Evolutionary conservation across 495 filamentous ascomycete genomes (phyloP), one percentile per base, ranked within the genome.

Genomic region (Polyplosphaeria fusca): DNA sequence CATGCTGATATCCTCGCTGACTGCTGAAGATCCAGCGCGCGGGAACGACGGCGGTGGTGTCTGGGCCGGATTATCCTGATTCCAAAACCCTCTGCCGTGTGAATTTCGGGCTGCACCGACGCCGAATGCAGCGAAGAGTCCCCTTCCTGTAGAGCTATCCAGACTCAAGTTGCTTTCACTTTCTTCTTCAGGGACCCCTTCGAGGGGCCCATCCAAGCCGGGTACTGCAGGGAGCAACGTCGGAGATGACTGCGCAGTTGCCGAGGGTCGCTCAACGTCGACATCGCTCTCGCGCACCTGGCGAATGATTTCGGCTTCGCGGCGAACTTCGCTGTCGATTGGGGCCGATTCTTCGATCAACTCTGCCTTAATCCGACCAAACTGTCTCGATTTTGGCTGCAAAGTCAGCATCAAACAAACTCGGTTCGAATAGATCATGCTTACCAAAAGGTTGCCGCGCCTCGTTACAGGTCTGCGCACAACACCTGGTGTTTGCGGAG

Each of bases 261-360:
- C 73, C 0, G 79, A 74, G 1, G 73, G 76, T 49, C 73, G 67
- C 12, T 78, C 73, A 18, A 69, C 55, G 37, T 73, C 72, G 14
- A 74, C 69, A 51, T 85, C 79, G 50, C 79, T 82, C 70, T 96
- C 92, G 16, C 88, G 87, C 27, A 96, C 91, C 70, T 96, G 94
- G 1, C 87, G 86, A 51, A 97, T 86, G 0, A 96, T 91, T 72
- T 97, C 91, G 12, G 92, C 89, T 75, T 99, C 93, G 35, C 89
- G 86, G 52, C 87, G 85, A 57, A 91, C 80, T 69, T 99, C 93
- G 38, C 84, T 85, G 58, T 97, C 94, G 24, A 95, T 70, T 0
- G 93, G 93, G 0, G 89, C 80, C 32, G 79, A 80, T 72, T 99
- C 93, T 71, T 97, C 93, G 45, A 85, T 76, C 1, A 99, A 79